Base-by-base conservation (phyloP, 768 basidiomycete species). In the Daedaleopsis sinensis region DNA sequence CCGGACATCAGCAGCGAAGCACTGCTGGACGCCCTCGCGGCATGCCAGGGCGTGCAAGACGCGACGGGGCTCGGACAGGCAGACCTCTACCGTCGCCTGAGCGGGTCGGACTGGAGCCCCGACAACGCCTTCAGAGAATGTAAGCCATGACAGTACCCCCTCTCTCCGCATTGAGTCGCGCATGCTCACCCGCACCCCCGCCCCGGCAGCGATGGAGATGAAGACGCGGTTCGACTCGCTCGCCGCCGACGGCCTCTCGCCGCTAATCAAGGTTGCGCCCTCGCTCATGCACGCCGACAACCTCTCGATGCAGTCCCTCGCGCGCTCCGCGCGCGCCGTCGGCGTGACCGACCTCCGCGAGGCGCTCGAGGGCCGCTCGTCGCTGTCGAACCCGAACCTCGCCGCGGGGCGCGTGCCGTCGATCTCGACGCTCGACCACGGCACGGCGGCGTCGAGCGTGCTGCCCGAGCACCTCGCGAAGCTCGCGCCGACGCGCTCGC, bases 201-300 rank as follows among this genome's bases (percentile, higher is more conserved):
- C n/a, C n/a, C 64, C 46, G 19, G 16, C 42, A 88, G 88, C 88
- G 11, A 76, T 84, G 36, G 88, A 89, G 66, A 77, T 77, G 52
- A 78, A 81, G 15, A 74, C 78, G 13, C 74, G 73, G 13, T 85
- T 82, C 61, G 87, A 93, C 21, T 69, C 79, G 10, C 81, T 84
- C 21, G 80, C 89, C 23, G 84, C 84, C 57, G 90, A 93, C 65
- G 86, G 86, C 15, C 76, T 89, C 43, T 85, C 90, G 2, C 89
- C 91, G 3, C 80, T 94, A 46, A 81, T 93, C 55, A 91, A 87
- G 70, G 85, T 94, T 37, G 90, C 92, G 6, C 92, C 92, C 37
- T 87, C 89, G 16, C 78, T 96, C 63, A 96, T 95, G 92, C 88
- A 91, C 65, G 91, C 92, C 55, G 91, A 95, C 68, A 96, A 96